These are phyloP conservation scores for Apiotrichum sp. DNA, from an alignment of 1,284 basidiomycete species.

Conservation along the genomic window DNA sequence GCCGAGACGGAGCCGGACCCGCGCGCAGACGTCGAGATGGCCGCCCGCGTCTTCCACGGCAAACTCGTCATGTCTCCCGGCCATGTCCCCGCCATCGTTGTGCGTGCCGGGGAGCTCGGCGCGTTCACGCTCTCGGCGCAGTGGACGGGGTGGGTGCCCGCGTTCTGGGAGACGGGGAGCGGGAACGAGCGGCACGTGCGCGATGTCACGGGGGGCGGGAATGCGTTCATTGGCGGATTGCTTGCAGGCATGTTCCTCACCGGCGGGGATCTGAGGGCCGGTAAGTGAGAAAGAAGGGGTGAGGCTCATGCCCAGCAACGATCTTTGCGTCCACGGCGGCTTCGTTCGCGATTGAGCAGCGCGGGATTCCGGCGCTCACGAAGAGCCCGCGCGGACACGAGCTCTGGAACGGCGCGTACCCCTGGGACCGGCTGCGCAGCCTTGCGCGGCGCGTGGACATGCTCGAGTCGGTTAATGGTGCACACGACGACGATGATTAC, in stretches of 20 bases:
- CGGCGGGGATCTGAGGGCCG: conserved; percentile 58
- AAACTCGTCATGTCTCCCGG: conserved; percentile 43
- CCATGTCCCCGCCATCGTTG: conserved; percentile 52
- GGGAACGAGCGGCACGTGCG: conserved; percentile 49
- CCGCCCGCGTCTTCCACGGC: conserved; percentile 8
- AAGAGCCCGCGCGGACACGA: conserved; percentile 23
- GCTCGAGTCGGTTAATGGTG: not conserved
- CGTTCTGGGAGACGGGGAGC: conserved; percentile 57
- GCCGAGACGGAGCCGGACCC: conserved; percentile 7
- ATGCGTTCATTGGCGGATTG: conserved; percentile 77
- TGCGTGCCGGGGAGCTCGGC: conserved; percentile 70
- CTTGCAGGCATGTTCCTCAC: conserved; percentile 62
- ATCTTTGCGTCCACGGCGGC: conserved; percentile 71
- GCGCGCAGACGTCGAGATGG: conserved; percentile 28
- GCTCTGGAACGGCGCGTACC: conserved; percentile 63
- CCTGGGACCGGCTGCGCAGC: conserved; percentile 22
- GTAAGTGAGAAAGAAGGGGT: conserved; percentile 47
- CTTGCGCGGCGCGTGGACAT: conserved; percentile 18
- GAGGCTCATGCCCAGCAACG: conserved; percentile 51
- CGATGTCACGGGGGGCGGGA: conserved; percentile 85
- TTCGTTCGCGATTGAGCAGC: conserved; percentile 76
- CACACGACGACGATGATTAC: no score
- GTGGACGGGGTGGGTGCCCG: conserved; percentile 61
- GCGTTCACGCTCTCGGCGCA: conserved; percentile 54
- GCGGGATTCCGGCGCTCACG: conserved; percentile 57